Evolutionary conservation across 225 moss, liverwort and hornwort species (phyloP).

Genomic region (Antitrichia curtipendula): DNA sequence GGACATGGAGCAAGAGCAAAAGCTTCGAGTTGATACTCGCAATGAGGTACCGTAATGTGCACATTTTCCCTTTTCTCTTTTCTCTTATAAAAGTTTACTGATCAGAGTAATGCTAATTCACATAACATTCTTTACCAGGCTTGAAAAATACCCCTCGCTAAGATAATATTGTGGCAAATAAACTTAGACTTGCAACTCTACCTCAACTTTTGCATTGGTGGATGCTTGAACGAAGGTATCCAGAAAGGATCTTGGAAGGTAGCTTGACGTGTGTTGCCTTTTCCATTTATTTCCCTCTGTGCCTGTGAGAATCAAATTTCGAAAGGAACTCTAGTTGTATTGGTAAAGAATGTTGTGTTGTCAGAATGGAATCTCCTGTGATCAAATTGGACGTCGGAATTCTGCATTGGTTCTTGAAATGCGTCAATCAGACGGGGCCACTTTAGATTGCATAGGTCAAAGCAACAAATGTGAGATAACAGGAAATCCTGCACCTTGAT

Average conservation of each 20-base stretch:
- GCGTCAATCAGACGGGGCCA: neutral
- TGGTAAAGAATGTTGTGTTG: neutral
- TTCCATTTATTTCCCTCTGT: neutral
- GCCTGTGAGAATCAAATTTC: neutral
- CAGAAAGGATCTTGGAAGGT: neutral
- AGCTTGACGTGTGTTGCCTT: neutral
- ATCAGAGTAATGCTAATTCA: neutral
- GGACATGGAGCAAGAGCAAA: conserved; percentile 38
- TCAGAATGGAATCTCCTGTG: neutral
- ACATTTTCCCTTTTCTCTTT: neutral
- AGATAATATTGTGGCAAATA: neutral
- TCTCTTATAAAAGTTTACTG: neutral
- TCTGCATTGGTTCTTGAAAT: neutral
- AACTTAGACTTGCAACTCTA: neutral
- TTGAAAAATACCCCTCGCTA: neutral
- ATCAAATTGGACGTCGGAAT: neutral
- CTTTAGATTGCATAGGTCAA: neutral
- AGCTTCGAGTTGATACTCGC: conserved; percentile 36
- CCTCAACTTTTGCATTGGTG: neutral
- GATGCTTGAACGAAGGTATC: neutral
- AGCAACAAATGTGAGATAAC: neutral
- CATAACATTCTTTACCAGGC: neutral
- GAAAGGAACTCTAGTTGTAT: neutral
- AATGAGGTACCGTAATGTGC: conserved; percentile 17
- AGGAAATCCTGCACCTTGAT: neutral